Percentiles rank a stretch among this genome's conserved stretches.
phyloP scores from a whole-genome alignment of 176 grass and related monocot species.

The Hordeum vulgare region DNA sequence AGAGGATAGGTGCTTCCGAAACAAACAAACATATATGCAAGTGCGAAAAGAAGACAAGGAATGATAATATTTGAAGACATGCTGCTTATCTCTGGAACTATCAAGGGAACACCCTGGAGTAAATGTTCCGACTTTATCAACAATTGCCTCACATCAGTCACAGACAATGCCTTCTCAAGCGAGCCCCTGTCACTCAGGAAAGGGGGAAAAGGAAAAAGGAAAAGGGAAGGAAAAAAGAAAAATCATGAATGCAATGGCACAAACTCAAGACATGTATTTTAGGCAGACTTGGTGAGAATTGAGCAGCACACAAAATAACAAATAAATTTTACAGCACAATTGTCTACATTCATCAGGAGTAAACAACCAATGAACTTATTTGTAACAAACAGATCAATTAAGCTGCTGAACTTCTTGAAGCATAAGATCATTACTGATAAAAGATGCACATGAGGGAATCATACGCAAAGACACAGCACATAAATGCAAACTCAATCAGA shows the following conservation, averaged over 20 bases:
- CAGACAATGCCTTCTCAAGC: slow-evolving; percentile 45
- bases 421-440: slow-evolving; percentile 15
- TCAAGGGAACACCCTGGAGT: slow-evolving; percentile 22
- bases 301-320: slow-evolving; percentile 16
- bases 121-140: slow-evolving; percentile 19
- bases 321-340: slow-evolving; percentile 23
- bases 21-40: neutral
- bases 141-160: slow-evolving; percentile 37
- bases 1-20: neutral
- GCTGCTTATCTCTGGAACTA: slow-evolving; percentile 49
- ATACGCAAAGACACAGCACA: neutral
- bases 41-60: neutral
- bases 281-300: slow-evolving; percentile 10
- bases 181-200: slow-evolving; percentile 62
- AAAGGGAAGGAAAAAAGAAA: slow-evolving; percentile 21
- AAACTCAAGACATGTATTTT: slow-evolving; percentile 17
- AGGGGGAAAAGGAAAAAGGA: neutral
- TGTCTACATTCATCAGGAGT: slow-evolving; percentile 15
- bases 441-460: slow-evolving; percentile 11
- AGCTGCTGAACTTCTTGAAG: slow-evolving; percentile 9
- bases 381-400: neutral
- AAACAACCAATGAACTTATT: neutral
- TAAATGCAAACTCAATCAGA: slow-evolving; percentile 11
- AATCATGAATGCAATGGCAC: slow-evolving; percentile 28
- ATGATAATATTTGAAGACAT: slow-evolving; percentile 12